Evolutionary conservation across 495 filamentous ascomycete species (phyloP).

Genomic region (Patellaria atrata): DNA sequence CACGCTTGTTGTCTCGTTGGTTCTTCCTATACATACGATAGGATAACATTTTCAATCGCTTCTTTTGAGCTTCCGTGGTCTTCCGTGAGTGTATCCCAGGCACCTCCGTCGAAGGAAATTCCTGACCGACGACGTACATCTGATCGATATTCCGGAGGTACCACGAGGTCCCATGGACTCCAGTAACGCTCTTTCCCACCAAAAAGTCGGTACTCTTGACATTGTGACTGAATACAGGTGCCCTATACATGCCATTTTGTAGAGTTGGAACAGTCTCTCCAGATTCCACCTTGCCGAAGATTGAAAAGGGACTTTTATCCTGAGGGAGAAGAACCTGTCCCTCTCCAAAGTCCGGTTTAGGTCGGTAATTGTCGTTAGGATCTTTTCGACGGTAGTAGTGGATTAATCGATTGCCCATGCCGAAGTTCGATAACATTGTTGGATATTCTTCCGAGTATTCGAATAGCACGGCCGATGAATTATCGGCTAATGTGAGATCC

Average conservation of each 20-base stretch:
- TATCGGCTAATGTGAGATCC: constrained; percentile 73
- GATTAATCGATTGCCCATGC: constrained; percentile 88
- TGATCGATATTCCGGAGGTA: constrained; percentile 79
- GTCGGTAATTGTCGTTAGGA: constrained; percentile 57
- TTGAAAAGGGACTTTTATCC: constrained; percentile 87
- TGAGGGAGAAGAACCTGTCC: constrained; percentile 73
- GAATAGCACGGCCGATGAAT: constrained; percentile 68
- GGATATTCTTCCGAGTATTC: constrained; percentile 96
- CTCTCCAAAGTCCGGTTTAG: constrained; percentile 72
- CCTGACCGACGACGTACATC: constrained; percentile 77
- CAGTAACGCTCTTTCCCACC: constrained; percentile 65
- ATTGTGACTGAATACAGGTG: constrained; percentile 80
- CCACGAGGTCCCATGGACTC: constrained; percentile 56
- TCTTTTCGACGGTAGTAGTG: constrained; percentile 91
- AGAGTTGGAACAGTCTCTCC: constrained; percentile 80
- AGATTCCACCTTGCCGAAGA: constrained; percentile 83
- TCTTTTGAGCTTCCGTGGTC: constrained; percentile 88
- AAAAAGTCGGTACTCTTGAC: constrained; percentile 72
- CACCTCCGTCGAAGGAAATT: constrained; percentile 80
- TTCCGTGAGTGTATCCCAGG: constrained; percentile 86
- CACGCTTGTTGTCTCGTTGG: constrained; percentile 26
- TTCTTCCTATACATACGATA: constrained; percentile 71
- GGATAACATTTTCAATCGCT: constrained; percentile 86
- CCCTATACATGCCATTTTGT: constrained; percentile 89
- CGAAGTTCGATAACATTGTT: constrained; percentile 81